Base-by-base conservation (phyloP, 2,329 filamentous ascomycete genomes). In the Arthrobotrys megalospora region DNA sequence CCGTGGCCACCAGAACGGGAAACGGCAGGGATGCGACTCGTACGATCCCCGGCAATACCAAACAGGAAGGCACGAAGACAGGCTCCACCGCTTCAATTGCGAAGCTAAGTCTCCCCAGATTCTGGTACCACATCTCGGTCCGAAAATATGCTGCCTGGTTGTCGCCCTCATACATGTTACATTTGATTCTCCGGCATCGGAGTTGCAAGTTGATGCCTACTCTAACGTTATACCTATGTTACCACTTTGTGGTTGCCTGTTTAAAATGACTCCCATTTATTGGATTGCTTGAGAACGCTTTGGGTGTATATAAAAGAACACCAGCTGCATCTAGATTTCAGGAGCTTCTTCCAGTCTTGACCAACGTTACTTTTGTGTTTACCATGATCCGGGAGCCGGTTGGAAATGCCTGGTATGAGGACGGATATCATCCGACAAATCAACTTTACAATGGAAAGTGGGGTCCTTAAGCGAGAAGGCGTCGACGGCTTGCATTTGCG, bases 151-250 rank as follows among this genome's bases (percentile, higher is more conserved):
- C 52, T 43, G 55, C 36, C 55, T 43, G 36, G n/a, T 16, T 24
- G 36, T 43, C 16, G 36, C 8, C 43, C 19, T 28, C 11, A 41
- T 14, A 60, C 5, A 43, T 60, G 55, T 60, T 60, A 43, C 55
- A 60, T 60, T 60, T 24, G 55, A 43, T 43, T 43, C 55, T 60
- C 55, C 55, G 55, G 34, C 55, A 60, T 60, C 55, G 55, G 55
- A 41, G 55, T 45, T 45, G 36, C 36, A 38, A 28, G 24, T 38
- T 58, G 55, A 43, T 60, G 55, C 55, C 55, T 60, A 60, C 55
- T 60, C 11, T 60, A 60, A 60, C 55, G 55, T 60, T 43, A 60
- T 43, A 24, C 36, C 16, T 14, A 38, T 28, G 36, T 43, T 43
- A 36, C 34, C 34, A 43, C 16, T 60, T n/a, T 5, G n/a, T 28